Base-by-base conservation (phyloP, 1,284 basidiomycete genomes). In the Ustilago shanxiensis region DNA sequence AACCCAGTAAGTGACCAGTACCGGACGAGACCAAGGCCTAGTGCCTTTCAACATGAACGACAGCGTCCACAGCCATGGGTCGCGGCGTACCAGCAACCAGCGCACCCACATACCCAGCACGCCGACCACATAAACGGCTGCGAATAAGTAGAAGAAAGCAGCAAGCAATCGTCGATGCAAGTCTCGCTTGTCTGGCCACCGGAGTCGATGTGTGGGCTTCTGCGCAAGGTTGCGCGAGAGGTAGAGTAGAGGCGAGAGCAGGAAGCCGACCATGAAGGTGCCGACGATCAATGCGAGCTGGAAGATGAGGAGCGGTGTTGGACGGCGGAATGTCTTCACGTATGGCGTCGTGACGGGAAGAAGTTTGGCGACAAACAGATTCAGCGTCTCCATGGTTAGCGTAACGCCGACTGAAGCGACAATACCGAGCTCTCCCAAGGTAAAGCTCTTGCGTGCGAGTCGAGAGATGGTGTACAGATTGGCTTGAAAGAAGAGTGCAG, bases 251-350 rank as follows among this genome's bases (percentile, higher is more conserved):
- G 97, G 97, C 0, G 95, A 95, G n/a, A 99, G 90, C 13, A 98
- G 88, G 87, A 98, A 94, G 6, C 97, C 97, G 16, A 92, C 92
- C 26, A 98, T 88, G 66, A 99, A 91, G 0, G 95, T 93, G 28
- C 97, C 97, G 10, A 93, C 93, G 54, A 99, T 93, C 39, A 99
- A 89, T 0, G 97, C 95, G 45, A 96, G 90, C 85, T 99, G 97
- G 86, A 95, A 96, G 54, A 93, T 90, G 53, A 99, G 89, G 13
- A 99, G 89, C 3, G 96, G 95, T 0, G 94, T 97, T 2, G 97
- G 95, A 1, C 95, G 89, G 37, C 97, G 92, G 85, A 94, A 98
- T 0, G 95, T 95, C 86, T 94, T 93, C 88, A 96, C 92, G 86
- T 92, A 95, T 1, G 91, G 90, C n/a, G 93, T 94, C 8, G 91